Evolutionary conservation across 257 asterid species (phyloP), one percentile per base, ranked within the genome.

Genomic region (Coffea canephora): DNA sequence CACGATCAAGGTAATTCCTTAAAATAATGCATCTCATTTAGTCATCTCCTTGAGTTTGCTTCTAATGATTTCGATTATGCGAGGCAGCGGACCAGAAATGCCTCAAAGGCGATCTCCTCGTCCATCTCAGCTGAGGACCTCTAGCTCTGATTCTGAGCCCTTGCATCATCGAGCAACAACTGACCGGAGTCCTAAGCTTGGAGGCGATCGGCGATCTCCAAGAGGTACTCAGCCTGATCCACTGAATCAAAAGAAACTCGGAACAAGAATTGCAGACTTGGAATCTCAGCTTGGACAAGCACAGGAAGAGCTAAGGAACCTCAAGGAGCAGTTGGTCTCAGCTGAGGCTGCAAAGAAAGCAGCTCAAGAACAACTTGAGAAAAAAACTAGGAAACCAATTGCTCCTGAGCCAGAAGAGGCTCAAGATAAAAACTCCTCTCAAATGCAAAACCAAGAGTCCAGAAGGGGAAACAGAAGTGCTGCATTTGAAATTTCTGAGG

Each of bases 281-380:
- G 99, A 95, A 74, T 89, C 96, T 45, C 99, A 92, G 78, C 97
- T 95, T 57, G 98, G 97, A 25, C 96, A 91, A 82, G 98, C 98
- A 0, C 99, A 92, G 81, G 87, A 77, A 4, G 98, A 95, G 88
- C 93, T 95, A 77, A 91, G 89, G 75, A 74, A 82, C 75, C 91
- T 95, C 19, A 95, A 95, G 89, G 73, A 79, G 36, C 99, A 95
- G 70, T 79, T 95, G 77, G 82, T 81, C 69, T 86, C 95, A 15
- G 90, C 92, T 8, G 97, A 93, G 82, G 89, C 85, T 49, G 95
- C 93, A 1, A 93, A 93, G 76, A 86, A 75, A 76, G 90, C 82
- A 52, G 96, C 92, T 75, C 96, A 93, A 83, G 90, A 91, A 43
- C 95, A 81, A 50, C 87, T 89, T 2, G 90, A 92, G 73, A 90